These are phyloP conservation scores for Gracilaria domingensis DNA, from an alignment of 23 red algal species.

Conservation along the genomic window DNA sequence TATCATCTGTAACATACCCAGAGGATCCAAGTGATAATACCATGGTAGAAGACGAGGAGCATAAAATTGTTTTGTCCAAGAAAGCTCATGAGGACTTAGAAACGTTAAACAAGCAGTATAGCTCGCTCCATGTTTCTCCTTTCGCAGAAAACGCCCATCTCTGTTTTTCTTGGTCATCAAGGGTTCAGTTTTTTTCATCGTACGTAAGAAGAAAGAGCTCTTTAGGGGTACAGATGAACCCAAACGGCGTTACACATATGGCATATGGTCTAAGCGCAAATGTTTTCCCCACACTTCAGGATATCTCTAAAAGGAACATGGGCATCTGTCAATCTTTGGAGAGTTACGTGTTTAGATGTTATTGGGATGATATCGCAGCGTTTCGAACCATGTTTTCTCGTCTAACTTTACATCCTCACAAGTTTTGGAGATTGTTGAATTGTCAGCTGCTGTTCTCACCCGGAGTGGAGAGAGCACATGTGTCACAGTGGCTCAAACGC, in stretches of 20 bases:
- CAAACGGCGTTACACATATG: conserved; percentile 31
- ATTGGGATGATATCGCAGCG: conserved; percentile 54
- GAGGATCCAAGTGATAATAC: background rate
- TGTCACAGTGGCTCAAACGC: background rate
- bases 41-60: background rate
- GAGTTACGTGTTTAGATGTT: conserved; percentile 28
- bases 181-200: background rate
- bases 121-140: background rate
- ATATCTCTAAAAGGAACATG: background rate
- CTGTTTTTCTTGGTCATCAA: conserved; percentile 58
- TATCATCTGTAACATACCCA: conserved; percentile 2
- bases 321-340: conserved; percentile 30
- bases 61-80: background rate
- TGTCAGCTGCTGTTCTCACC: conserved; percentile 23
- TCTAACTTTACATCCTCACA: conserved; percentile 20
- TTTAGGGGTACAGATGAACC: background rate
- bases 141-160: conserved; percentile 39
- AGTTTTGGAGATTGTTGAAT: conserved; percentile 39
- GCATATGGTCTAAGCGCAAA: conserved; percentile 19
- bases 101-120: conserved; percentile 1
- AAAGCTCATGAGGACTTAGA: background rate
- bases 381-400: conserved; percentile 61
- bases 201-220: background rate
- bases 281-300: conserved; percentile 42
- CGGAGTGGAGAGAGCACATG: conserved; percentile 12